A percentile compares a stretch with the other conserved stretches of the same genome.
These are phyloP conservation scores for Paramecium sexaurelia DNA, from an alignment of 73 alveolate genomes.

Conservation along the genomic window DNA sequence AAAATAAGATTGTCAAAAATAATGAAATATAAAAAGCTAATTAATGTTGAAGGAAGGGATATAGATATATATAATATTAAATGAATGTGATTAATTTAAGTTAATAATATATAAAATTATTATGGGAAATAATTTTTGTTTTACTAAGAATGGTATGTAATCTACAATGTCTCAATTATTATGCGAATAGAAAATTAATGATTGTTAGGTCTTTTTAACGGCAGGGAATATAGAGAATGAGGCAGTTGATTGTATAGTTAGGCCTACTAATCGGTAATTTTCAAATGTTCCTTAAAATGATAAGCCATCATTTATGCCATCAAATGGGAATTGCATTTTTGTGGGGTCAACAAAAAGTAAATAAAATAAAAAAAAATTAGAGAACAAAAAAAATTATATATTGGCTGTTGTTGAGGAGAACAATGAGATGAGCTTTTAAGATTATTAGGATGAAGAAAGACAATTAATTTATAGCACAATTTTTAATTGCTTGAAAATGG, in stretches of 20 bases:
- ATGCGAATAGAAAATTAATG: not conserved
- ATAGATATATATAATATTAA: too few species aligned
- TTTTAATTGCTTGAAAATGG: not conserved
- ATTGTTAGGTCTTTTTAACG: not conserved
- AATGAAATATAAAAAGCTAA: too few species aligned
- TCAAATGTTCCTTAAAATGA: not conserved
- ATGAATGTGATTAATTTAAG: not conserved
- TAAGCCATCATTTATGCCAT: slow-evolving; percentile 38
- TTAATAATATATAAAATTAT: not conserved
- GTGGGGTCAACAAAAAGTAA: not conserved
- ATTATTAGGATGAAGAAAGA: slow-evolving; percentile 2
- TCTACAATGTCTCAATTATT: not conserved
- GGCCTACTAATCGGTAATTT: slow-evolving; percentile 1
- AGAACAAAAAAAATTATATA: not conserved
- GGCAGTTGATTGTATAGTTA: slow-evolving; percentile 2
- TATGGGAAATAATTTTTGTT: slow-evolving; percentile 51
- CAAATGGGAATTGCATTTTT: slow-evolving; percentile 25
- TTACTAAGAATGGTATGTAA: not conserved
- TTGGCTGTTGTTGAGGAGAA: slow-evolving; percentile 24
- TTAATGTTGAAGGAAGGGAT: too few species aligned
- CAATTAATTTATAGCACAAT: not conserved
- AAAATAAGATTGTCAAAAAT: too few species aligned
- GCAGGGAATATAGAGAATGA: slow-evolving; percentile 33
- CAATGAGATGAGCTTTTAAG: not conserved
- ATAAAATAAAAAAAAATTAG: not conserved